These are phyloP conservation scores for Hyaloscypha bicolor DNA, from an alignment of 495 filamentous ascomycete genomes.

Conservation along the genomic window DNA sequence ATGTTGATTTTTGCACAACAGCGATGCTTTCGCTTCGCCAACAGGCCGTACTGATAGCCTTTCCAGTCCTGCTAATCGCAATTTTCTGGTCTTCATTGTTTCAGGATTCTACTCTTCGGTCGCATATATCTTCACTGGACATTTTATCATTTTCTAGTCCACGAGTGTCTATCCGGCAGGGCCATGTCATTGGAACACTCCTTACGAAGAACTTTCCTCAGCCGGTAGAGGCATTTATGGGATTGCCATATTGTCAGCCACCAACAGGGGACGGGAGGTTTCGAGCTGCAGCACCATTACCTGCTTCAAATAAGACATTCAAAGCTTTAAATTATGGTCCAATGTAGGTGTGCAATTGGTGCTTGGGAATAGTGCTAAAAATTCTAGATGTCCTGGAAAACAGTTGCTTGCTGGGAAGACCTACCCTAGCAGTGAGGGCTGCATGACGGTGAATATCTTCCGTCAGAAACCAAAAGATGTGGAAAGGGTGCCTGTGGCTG, in stretches of 20 bases:
- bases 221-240: constrained; percentile 22
- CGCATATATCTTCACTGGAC: not conserved
- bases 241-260: constrained; percentile 23
- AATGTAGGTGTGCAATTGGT: constrained; percentile 4
- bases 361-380: not conserved
- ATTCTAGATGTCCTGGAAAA: constrained; percentile 24
- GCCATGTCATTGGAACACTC: constrained; percentile 11
- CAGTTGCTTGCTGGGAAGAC: constrained; percentile 14
- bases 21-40: too few species aligned
- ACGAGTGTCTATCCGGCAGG: constrained; percentile 14
- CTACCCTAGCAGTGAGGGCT: constrained; percentile 43
- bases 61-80: not conserved
- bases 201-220: constrained; percentile 17
- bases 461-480: constrained; percentile 26
- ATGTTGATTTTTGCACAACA: too few species aligned
- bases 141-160: not conserved
- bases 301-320: constrained; percentile 14
- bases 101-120: not conserved
- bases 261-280: constrained; percentile 21
- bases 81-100: constrained; percentile 12
- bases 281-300: constrained; percentile 16
- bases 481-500: constrained; percentile 56
- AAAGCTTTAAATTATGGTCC: constrained; percentile 19
- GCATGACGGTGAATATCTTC: constrained; percentile 52
- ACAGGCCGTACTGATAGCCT: too few species aligned